Conservation (phyloP, 306 rosid genomes). For the Medicago lupulina region DNA sequence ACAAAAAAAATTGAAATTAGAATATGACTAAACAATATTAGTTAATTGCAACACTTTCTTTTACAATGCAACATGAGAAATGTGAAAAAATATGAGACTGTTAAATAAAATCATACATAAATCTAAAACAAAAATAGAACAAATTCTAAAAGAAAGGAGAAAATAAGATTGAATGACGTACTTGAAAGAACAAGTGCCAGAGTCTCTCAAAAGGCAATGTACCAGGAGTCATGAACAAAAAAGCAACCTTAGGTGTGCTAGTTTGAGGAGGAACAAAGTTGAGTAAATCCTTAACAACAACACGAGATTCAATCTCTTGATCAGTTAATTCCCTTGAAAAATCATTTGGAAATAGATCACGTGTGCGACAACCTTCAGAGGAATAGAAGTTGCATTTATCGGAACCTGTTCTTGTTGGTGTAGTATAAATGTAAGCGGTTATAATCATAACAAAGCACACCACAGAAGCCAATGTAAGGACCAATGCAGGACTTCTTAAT, state of each 20-base stretch:
- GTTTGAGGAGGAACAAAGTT: conserved; percentile 53
- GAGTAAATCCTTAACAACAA: conserved; percentile 69
- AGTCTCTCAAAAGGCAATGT: conserved; percentile 85
- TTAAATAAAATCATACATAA: no score
- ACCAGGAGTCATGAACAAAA: conserved; percentile 87
- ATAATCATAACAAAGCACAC: conserved; percentile 53
- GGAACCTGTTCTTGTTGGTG: conserved; percentile 40
- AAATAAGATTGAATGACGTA: conserved; percentile 28
- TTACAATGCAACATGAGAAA: no score
- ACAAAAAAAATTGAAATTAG: no score
- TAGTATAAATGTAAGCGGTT: conserved; percentile 48
- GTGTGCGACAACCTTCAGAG: conserved; percentile 43
- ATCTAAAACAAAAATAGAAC: no score
- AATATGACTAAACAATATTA: no score
- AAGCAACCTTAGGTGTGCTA: conserved; percentile 74
- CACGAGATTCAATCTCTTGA: conserved; percentile 65
- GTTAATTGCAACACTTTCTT: no score
- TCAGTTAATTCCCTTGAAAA: conserved; percentile 59
- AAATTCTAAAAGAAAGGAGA: no score
- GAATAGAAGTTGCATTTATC: conserved; percentile 56
- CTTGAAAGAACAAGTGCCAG: conserved; percentile 84
- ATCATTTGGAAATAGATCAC: conserved; percentile 27
- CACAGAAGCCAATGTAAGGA: conserved; percentile 47
- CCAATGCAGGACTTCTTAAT: conserved; percentile 59
- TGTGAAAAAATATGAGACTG: no score